Base-by-base conservation (phyloP, 2,329 filamentous ascomycete genomes). In the Hypoxylon sp. region DNA sequence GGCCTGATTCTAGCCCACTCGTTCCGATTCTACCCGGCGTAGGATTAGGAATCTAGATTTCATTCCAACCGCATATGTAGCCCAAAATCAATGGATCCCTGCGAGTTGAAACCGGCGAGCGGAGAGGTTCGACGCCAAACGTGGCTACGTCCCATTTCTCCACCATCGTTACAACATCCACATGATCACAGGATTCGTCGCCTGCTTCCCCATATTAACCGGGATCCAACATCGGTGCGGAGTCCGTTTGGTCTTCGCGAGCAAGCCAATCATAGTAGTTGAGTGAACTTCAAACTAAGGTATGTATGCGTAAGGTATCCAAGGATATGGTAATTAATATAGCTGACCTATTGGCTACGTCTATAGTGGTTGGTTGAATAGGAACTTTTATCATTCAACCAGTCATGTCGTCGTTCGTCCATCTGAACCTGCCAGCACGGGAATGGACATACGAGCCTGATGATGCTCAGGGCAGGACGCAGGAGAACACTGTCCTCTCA, bases 321-420 rank as follows among this genome's bases (percentile, higher is more conserved):
- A 35, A 24, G 24, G 24, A 19, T 19, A 13, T 19, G 39, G 2
- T 0, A 22, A 22, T 19, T 22, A 44, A 22, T 6, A n/a, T 14
- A 5, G 35, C 35, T n/a, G 11, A 37, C 14, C n/a, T n/a, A 14
- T n/a, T n/a, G 4, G 35, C 13, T 14, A 44, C 39, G 17, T 44
- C 39, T 19, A 17, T 19, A 44, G 39, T 19, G 22, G 39, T n/a
- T 19, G 17, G 39, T 19, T 44, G 3, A 44, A 11, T 22, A 3
- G 39, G 8, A 44, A 11, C n/a, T 9, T 17, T 39, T 39, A 19
- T n/a, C 13, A 39, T 31, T 55, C 8, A 29, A 39, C 39, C 17
- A 58, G 63, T 33, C 24, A 75, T 75, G 73, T 68, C 73, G 42
- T 64, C 69, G 10, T 67, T 61, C n/a, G 68, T 75, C 52, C 65